These are phyloP conservation scores for Aaosphaeria pasadenensis DNA, from an alignment of 2,329 filamentous ascomycete species.

Conservation along the genomic window DNA sequence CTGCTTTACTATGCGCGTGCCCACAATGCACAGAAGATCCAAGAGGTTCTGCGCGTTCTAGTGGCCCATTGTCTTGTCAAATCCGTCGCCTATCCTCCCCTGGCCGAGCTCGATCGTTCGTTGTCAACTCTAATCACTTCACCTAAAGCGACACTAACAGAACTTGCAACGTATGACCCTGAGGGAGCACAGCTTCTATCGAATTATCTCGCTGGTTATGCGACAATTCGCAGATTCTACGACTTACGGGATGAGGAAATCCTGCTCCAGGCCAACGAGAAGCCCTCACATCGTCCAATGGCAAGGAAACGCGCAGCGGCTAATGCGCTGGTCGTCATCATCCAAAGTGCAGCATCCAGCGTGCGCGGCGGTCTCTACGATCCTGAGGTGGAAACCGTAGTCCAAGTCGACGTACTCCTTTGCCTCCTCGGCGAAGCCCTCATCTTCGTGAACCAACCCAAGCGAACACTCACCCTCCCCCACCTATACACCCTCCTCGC, in stretches of 20 bases:
- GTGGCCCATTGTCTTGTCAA: slow-evolving; percentile 85
- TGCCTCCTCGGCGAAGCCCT: slow-evolving; percentile 80
- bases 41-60: slow-evolving; percentile 80
- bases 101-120: slow-evolving; percentile 68
- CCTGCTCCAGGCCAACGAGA: slow-evolving; percentile 31
- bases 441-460: slow-evolving; percentile 67
- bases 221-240: slow-evolving; percentile 86
- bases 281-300: slow-evolving; percentile 50
- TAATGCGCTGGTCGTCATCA: slow-evolving; percentile 73
- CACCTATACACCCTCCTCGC: slow-evolving; percentile 75
- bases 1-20: slow-evolving; percentile 89
- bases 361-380: slow-evolving; percentile 91
- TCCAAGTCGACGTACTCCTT: slow-evolving; percentile 83
- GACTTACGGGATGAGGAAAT: slow-evolving; percentile 74
- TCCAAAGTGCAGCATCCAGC: slow-evolving; percentile 82
- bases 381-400: slow-evolving; percentile 72
- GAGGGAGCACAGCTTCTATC: slow-evolving; percentile 82
- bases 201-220: slow-evolving; percentile 86
- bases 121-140: slow-evolving; percentile 68
- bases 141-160: slow-evolving; percentile 68
- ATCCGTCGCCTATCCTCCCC: slow-evolving; percentile 74
- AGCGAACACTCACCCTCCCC: slow-evolving; percentile 60
- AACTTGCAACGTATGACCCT: slow-evolving; percentile 70
- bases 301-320: slow-evolving; percentile 68
- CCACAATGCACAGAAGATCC: slow-evolving; percentile 74